Conservation (phyloP, 108 stramenopile species). For the Cyclotella kingstonii region DNA sequence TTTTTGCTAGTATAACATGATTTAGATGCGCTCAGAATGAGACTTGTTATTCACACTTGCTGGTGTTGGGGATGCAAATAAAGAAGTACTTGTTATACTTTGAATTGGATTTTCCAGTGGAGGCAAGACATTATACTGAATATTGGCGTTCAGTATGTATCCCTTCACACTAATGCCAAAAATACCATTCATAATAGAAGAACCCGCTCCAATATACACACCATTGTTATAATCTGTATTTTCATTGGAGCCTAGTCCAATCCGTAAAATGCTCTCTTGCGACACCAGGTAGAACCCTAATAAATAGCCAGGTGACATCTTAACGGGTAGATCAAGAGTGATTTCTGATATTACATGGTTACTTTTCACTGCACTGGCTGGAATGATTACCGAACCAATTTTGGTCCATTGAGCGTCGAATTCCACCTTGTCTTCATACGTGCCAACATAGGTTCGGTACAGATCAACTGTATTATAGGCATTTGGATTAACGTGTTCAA, state of each 20-base stretch:
- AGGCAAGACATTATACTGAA: slow-evolving; percentile 1
- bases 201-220: slow-evolving; percentile 6
- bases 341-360: background rate
- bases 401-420: slow-evolving; percentile 2
- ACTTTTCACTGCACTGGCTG: background rate
- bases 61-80: too few species aligned
- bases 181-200: slow-evolving; percentile 2
- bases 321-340: slow-evolving; percentile 7
- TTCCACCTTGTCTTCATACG: background rate
- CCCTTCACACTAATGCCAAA: slow-evolving; percentile 18
- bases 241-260: slow-evolving; percentile 5
- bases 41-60: too few species aligned
- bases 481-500: slow-evolving; percentile 6
- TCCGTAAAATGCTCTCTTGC: slow-evolving; percentile 2
- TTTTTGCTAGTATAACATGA: too few species aligned
- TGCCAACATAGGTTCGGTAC: slow-evolving; percentile 17
- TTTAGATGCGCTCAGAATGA: too few species aligned
- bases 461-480: slow-evolving; percentile 10
- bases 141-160: slow-evolving; percentile 8
- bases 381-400: background rate
- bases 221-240: slow-evolving; percentile 6
- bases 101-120: background rate
- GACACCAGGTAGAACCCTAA: slow-evolving; percentile 13
- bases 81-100: too few species aligned
- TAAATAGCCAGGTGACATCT: background rate